These are phyloP conservation scores for Rosa hybrid DNA, from an alignment of 331 rosid genomes.

Conservation along the genomic window DNA sequence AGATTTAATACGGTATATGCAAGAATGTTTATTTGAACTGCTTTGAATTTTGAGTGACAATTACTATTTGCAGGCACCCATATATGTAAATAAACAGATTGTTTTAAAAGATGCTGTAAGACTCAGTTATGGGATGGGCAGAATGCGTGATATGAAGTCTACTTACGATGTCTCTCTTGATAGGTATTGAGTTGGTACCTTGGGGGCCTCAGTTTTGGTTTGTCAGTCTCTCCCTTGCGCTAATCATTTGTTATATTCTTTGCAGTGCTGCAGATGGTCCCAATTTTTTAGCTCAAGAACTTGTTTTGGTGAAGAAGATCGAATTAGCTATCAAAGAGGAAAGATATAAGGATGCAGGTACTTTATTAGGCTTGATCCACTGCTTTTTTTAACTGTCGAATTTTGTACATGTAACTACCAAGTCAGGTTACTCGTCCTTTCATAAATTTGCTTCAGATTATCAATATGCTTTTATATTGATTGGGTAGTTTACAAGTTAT, in stretches of 20 bases:
- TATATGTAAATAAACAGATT: slow-evolving; percentile 83
- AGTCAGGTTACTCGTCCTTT: background rate
- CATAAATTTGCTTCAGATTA: slow-evolving; percentile 15
- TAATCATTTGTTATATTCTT: slow-evolving; percentile 23
- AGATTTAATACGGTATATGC: slow-evolving; percentile 9
- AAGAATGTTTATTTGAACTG: slow-evolving; percentile 12
- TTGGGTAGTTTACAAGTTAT: slow-evolving; percentile 19
- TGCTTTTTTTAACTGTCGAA: background rate
- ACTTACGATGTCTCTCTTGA: slow-evolving; percentile 83
- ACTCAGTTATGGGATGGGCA: slow-evolving; percentile 72
- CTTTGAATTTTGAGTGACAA: slow-evolving; percentile 24
- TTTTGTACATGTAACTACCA: background rate
- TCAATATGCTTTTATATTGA: slow-evolving; percentile 10
- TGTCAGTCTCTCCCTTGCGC: slow-evolving; percentile 13
- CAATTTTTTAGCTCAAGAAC: slow-evolving; percentile 66
- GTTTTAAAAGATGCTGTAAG: slow-evolving; percentile 77
- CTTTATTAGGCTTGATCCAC: background rate
- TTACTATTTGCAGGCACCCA: slow-evolving; percentile 80
- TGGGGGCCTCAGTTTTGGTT: slow-evolving; percentile 15
- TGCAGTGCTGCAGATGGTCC: slow-evolving; percentile 85
- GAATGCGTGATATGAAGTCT: slow-evolving; percentile 53
- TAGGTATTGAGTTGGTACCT: slow-evolving; percentile 56
- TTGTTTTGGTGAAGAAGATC: slow-evolving; percentile 70
- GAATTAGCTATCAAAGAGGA: slow-evolving; percentile 71
- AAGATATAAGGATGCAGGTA: slow-evolving; percentile 91